Evolutionary conservation across 2,329 filamentous ascomycete species (phyloP).

Genomic region (Epichloe typhina): DNA sequence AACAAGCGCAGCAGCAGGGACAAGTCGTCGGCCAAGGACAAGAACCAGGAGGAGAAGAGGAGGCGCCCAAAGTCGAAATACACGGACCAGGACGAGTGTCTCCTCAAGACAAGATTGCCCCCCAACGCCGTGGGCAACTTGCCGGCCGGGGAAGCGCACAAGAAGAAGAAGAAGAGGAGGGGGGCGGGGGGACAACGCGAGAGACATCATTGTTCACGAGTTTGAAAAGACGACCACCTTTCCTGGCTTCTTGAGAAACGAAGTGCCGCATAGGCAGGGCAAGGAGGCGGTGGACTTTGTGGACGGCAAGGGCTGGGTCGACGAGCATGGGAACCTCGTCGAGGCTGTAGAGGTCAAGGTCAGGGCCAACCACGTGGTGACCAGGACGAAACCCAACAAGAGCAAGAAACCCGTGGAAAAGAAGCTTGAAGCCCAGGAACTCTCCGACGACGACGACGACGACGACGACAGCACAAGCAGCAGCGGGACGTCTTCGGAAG

Average conservation of each 20-base stretch:
- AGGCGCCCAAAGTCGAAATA: conserved; percentile 61
- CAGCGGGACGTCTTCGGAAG: conserved; percentile 23
- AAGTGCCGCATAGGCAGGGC: conserved; percentile 16
- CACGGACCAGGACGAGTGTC: conserved; percentile 64
- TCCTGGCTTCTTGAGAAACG: conserved; percentile 62
- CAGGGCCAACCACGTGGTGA: conserved; percentile 4
- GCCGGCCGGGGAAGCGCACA: conserved; percentile 28
- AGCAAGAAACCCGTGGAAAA: conserved; percentile 10
- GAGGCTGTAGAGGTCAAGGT: conserved; percentile 38
- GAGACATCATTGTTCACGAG: conserved; percentile 67
- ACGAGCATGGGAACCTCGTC: conserved; percentile 62
- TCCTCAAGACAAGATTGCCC: conserved; percentile 73
- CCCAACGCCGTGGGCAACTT: conserved; percentile 30
- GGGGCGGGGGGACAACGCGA: conserved; percentile 4
- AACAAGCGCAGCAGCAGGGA: conserved; percentile 36
- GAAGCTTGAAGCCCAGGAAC: not conserved
- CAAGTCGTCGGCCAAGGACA: conserved; percentile 30
- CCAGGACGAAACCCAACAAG: conserved; percentile 10
- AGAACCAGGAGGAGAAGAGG: conserved; percentile 38
- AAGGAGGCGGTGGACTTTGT: conserved; percentile 48
- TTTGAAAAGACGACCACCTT: conserved; percentile 77
- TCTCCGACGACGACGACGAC: conserved; percentile 12
- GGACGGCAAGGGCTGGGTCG: conserved; percentile 80
- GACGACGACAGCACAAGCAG: conserved; percentile 26
- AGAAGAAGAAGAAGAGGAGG: conserved; percentile 41